These are phyloP conservation scores for Ogataea methanolica DNA, from an alignment of 805 yeast genomes.

Conservation along the genomic window DNA sequence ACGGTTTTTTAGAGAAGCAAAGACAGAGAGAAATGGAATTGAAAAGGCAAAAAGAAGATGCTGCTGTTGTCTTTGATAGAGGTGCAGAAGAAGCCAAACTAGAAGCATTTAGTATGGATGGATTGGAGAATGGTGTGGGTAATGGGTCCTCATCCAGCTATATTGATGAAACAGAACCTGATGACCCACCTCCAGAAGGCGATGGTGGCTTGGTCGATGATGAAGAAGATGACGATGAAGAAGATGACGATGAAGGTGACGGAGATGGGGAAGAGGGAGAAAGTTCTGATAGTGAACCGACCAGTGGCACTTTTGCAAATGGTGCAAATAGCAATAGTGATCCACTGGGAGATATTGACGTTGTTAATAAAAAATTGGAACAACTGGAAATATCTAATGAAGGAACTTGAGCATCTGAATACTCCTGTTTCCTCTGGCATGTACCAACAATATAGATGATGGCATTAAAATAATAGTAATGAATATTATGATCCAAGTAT, in stretches of 20 bases:
- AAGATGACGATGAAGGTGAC: slow-evolving; percentile 1
- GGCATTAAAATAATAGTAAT: too few relatives aligned
- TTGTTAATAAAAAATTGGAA: slow-evolving; percentile 1
- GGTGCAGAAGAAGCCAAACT: not conserved
- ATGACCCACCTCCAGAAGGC: not conserved
- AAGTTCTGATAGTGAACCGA: not conserved
- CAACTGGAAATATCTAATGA: slow-evolving; percentile 2
- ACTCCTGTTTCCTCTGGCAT: not conserved
- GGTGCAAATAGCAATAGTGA: not conserved
- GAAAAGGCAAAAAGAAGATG: not conserved
- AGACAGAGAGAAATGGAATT: not conserved
- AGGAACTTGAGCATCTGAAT: not conserved
- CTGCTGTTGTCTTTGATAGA: not conserved
- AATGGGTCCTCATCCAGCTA: not conserved
- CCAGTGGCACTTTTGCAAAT: too few relatives aligned
- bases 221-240: slow-evolving; percentile 1
- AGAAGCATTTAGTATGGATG: not conserved
- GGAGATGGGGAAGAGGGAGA: not conserved
- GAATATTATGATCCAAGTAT: too few relatives aligned
- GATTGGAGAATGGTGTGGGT: not conserved
- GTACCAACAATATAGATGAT: not conserved
- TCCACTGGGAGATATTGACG: slow-evolving; percentile 1
- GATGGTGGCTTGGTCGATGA: not conserved
- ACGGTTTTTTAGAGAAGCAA: slow-evolving; percentile 21
- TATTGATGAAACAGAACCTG: slow-evolving; percentile 1